phyloP scores from a whole-genome alignment of 352 stramenopile genomes.

The Pilasporangium apinafurcum region DNA sequence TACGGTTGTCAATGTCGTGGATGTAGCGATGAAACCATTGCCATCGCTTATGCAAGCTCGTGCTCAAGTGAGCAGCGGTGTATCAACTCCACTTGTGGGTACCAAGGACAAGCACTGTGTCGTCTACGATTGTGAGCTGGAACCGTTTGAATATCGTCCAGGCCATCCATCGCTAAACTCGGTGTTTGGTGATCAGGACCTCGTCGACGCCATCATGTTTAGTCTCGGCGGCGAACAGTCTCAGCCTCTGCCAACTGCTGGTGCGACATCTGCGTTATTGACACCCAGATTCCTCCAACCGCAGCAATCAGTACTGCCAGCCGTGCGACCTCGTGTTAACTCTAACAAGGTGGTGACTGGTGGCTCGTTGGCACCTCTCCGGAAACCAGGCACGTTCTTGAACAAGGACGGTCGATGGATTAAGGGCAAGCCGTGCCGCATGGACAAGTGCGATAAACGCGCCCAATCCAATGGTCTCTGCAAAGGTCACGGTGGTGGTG shows the following conservation, averaged over 20 bases:
- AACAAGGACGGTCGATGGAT: constrained; percentile 88
- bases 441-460: constrained; percentile 66
- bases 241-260: constrained; percentile 4
- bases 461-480: constrained; percentile 76
- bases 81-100: constrained; percentile 6
- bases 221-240: constrained; percentile 47
- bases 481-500: constrained; percentile 76
- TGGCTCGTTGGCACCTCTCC: constrained; percentile 25
- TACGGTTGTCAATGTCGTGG: constrained; percentile 4
- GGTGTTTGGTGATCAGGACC: constrained; percentile 70
- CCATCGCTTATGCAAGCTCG: constrained; percentile 13
- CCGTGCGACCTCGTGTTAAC: constrained; percentile 18
- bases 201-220: constrained; percentile 76
- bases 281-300: constrained; percentile 9
- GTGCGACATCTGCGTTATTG: background rate
- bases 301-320: constrained; percentile 10
- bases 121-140: constrained; percentile 39
- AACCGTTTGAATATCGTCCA: constrained; percentile 62
- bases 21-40: constrained; percentile 10
- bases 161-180: constrained; percentile 47
- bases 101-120: constrained; percentile 11
- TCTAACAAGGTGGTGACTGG: constrained; percentile 17
- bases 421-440: constrained; percentile 78
- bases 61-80: background rate
- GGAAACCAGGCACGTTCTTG: constrained; percentile 77